A percentile compares a stretch with the other conserved stretches of the same genome.
These are phyloP conservation scores for Malus hybrid DNA, from an alignment of 331 rosid species.

Conservation along the genomic window DNA sequence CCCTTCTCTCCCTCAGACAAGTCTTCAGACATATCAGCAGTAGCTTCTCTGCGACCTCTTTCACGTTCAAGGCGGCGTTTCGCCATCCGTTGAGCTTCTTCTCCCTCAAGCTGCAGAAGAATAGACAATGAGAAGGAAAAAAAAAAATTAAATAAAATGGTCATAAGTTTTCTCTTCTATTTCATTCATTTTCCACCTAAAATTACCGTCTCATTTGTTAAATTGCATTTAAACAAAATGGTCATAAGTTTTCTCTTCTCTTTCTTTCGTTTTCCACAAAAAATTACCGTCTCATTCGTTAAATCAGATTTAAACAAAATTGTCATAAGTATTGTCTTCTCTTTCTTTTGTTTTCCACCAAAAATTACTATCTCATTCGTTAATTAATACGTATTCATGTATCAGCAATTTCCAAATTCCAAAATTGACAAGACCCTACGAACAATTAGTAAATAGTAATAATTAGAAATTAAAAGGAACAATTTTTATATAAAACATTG, in stretches of 20 bases:
- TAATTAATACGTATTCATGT: neutral
- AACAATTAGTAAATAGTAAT: neutral
- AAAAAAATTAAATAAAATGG: neutral
- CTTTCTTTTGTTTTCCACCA: too few species aligned
- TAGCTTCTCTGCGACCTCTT: constrained; percentile 88
- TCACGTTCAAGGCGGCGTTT: constrained; percentile 83
- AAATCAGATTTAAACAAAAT: too few species aligned
- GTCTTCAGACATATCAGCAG: constrained; percentile 98
- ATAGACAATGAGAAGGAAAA: neutral
- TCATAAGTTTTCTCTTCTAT: neutral
- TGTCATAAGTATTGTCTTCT: too few species aligned
- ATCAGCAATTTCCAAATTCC: neutral
- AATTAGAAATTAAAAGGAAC: neutral
- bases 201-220: too few species aligned
- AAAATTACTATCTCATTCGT: neutral
- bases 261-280: too few species aligned
- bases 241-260: too few species aligned
- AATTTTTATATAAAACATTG: neutral
- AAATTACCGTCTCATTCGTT: too few species aligned
- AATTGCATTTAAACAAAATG: too few species aligned
- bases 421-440: neutral
- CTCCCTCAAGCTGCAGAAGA: constrained; percentile 67
- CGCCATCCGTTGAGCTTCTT: constrained; percentile 54
- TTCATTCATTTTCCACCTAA: neutral
- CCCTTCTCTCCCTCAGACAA: constrained; percentile 96